Base-by-base conservation (phyloP, 768 basidiomycete species). In the Calvatia gigantea region DNA sequence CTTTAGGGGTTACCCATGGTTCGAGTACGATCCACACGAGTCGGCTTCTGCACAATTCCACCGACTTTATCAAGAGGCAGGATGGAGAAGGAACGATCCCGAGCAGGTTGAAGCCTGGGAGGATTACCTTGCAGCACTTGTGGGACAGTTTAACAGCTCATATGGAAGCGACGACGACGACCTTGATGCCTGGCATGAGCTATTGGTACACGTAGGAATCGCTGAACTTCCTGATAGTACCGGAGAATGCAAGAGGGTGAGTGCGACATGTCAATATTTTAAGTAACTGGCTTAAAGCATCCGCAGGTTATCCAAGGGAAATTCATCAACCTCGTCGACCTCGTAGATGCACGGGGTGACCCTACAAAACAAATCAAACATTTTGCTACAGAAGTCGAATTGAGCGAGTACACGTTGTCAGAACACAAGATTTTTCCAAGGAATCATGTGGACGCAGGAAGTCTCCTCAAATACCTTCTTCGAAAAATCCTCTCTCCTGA, bases 311-410 rank as follows among this genome's bases (percentile, higher is more conserved):
- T 51, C 4, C 28, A 21, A 23, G 51, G 39, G 5, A 60, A 43
- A 6, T 56, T 51, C 29, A 53, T 60, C 32, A 60, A 60, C 37
- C 45, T 61, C 11, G 54, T 61, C 27, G 54, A 60, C 21, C 43
- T 59, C 14, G 32, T 51, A 1, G 47, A 52, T 23, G 58, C 42
- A 11, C 17, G 50, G 14, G 19, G 46, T 25, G 19, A 43, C 14
- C 35, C 31, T 3, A 19, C 9, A 2, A 19, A 12, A 3, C 17
- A 27, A 14, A 21, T 54, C 14, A 33, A 2, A 25, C 21, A 35
- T 1, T 58, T 58, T 39, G 19, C 8, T 4, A 41, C 56, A 9
- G 45, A 55, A 29, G 23, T 12, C 2, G 51, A 43, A 14, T 28
- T 60, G 56, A 45, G 57, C 25, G 35, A 45, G 17, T 60, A 60